These are phyloP conservation scores for Sordaria brevicollis DNA, from an alignment of 495 filamentous ascomycete species.

Conservation along the genomic window DNA sequence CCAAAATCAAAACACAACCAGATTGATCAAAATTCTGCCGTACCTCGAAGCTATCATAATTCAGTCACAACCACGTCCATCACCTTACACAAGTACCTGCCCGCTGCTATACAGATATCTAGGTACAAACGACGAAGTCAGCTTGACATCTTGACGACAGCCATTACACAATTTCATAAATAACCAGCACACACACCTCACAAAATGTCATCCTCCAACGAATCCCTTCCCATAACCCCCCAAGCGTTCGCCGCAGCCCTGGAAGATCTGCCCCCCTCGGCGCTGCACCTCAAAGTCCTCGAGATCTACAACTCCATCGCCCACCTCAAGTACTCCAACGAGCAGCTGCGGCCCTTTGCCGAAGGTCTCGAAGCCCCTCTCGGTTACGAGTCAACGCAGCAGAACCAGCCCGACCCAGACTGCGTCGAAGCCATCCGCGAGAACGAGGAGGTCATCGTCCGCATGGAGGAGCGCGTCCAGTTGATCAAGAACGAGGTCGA, in stretches of 20 bases:
- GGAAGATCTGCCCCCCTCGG: constrained; percentile 55
- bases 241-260: constrained; percentile 62
- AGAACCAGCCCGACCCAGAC: constrained; percentile 43
- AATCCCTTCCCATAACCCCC: constrained; percentile 47
- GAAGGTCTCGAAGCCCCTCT: constrained; percentile 19
- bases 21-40: not conserved
- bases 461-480: constrained; percentile 62
- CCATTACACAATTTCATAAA: not conserved
- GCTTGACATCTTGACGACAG: not conserved
- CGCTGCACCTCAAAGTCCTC: constrained; percentile 67
- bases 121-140: not conserved
- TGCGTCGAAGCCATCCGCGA: constrained; percentile 62
- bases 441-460: constrained; percentile 61
- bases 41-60: not conserved
- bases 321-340: constrained; percentile 72
- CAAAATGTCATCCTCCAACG: constrained; percentile 31
- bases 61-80: not conserved
- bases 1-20: not conserved
- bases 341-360: constrained; percentile 55
- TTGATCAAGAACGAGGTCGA: constrained; percentile 68
- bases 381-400: not conserved
- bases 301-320: constrained; percentile 75
- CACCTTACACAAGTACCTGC: not conserved
- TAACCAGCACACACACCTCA: not conserved
- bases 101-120: not conserved